A percentile compares a stretch with the other conserved stretches of the same genome.
Conservation (phyloP, 192 early-diverging fungal genomes). For the Rhizophagus prolifer region DNA sequence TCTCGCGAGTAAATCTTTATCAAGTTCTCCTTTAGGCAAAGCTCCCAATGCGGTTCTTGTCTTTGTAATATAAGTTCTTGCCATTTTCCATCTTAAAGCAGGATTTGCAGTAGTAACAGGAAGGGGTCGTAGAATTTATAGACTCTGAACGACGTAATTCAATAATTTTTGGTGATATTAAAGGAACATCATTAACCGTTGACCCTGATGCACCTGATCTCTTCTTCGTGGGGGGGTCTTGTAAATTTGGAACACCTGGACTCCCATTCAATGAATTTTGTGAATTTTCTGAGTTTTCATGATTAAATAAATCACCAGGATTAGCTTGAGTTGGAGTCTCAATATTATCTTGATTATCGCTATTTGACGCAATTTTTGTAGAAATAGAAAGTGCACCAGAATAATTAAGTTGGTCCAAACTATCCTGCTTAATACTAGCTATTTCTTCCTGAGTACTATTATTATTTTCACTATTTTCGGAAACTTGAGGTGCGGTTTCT, state of each 20-base stretch:
- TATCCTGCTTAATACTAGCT: not conserved
- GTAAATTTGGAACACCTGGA: too few species aligned
- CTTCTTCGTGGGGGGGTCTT: not conserved
- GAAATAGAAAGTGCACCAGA: not conserved
- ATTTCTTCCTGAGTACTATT: not conserved
- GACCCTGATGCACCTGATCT: not conserved
- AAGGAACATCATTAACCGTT: not conserved
- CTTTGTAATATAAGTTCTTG: not conserved
- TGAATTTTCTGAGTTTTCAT: not conserved
- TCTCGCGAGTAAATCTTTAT: conserved; percentile 43
- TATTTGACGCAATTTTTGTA: not conserved
- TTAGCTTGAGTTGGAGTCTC: not conserved
- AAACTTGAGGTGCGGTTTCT: not conserved
- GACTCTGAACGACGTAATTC: conserved; percentile 27
- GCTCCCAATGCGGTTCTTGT: not conserved
- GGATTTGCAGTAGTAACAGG: not conserved
- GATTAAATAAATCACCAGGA: not conserved
- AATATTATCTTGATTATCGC: not conserved
- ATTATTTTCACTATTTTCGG: not conserved
- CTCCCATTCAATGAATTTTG: not conserved
- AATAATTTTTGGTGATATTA: conserved; percentile 24
- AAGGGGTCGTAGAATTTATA: not conserved
- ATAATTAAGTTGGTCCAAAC: not conserved
- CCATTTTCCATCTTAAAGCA: not conserved
- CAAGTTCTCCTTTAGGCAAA: conserved; percentile 22